A percentile compares a stretch with the other conserved stretches of the same genome.
Evolutionary conservation across 179 eudicot genomes (phyloP).

Genomic region (Beta macrorhiza): DNA sequence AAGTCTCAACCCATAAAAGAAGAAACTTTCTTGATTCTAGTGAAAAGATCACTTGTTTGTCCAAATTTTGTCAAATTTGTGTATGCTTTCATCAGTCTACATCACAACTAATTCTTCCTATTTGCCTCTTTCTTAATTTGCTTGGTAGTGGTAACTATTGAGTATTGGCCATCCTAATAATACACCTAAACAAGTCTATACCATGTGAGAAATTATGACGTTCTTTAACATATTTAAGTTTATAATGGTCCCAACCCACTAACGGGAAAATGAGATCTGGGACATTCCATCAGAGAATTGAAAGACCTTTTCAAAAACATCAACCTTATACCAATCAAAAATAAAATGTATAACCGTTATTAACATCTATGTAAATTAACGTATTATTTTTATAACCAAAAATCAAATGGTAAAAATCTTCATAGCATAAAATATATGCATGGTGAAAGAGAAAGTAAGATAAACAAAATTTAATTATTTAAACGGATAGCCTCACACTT

Average conservation of each 20-base stretch:
- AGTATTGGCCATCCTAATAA: conserved; percentile 15
- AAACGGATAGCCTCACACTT: too few species aligned
- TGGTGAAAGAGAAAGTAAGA: too few species aligned
- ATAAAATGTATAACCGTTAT: too few species aligned
- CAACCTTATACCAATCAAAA: too few species aligned
- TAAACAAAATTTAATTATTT: too few species aligned
- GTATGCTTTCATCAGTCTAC: conserved; percentile 19
- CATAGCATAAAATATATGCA: too few species aligned
- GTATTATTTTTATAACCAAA: too few species aligned
- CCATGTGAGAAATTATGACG: conserved; percentile 24
- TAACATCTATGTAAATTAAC: too few species aligned
- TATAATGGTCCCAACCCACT: conserved; percentile 17
- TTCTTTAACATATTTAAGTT: neutral
- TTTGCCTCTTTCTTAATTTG: conserved; percentile 11
- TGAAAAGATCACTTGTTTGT: neutral
- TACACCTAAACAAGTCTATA: conserved; percentile 4
- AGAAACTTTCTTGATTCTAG: conserved; percentile 1
- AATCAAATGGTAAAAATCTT: too few species aligned
- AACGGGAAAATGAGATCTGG: conserved; percentile 1
- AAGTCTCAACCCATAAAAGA: conserved; percentile 5
- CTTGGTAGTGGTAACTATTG: neutral
- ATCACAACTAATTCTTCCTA: neutral
- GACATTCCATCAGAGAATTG: neutral
- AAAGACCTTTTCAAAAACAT: neutral
- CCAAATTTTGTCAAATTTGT: conserved; percentile 1